Percentiles rank a stretch among this genome's conserved stretches.
These are phyloP conservation scores for Flaveria floridana DNA, from an alignment of 140 eudicot species.

Conservation along the genomic window DNA sequence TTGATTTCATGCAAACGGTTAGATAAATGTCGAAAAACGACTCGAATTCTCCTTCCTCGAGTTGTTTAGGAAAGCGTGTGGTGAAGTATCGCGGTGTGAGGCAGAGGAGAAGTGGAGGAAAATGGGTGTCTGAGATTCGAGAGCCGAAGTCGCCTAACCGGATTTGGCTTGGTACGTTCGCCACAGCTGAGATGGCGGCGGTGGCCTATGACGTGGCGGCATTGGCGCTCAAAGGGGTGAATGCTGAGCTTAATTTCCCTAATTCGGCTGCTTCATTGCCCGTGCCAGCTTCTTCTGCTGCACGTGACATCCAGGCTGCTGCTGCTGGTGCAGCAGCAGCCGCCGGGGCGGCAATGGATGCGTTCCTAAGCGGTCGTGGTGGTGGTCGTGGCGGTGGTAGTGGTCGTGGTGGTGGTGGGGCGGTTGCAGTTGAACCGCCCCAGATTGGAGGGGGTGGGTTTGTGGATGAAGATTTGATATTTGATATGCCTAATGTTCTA, in stretches of 20 bases:
- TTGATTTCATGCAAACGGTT: constrained; percentile 22
- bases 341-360: constrained; percentile 69
- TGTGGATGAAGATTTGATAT: constrained; percentile 77
- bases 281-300: constrained; percentile 52
- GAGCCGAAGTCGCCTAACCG: constrained; percentile 73
- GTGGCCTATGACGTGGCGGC: constrained; percentile 87
- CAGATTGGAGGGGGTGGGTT: constrained; percentile 29
- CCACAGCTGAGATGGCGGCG: constrained; percentile 83
- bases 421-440: constrained; percentile 19
- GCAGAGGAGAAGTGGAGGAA: constrained; percentile 60
- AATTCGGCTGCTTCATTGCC: constrained; percentile 57
- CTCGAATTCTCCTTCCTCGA: constrained; percentile 18
- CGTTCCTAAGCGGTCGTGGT: constrained; percentile 24
- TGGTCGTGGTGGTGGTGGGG: constrained; percentile 16
- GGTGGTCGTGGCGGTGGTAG: not conserved
- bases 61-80: constrained; percentile 42
- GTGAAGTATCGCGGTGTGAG: constrained; percentile 58
- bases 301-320: constrained; percentile 70
- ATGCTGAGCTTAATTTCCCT: constrained; percentile 71
- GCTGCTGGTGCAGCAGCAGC: constrained; percentile 76
- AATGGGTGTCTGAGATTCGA: constrained; percentile 83
- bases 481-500: constrained; percentile 76
- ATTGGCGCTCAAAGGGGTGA: constrained; percentile 60
- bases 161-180: constrained; percentile 78
- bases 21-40: constrained; percentile 32